A percentile compares a stretch with the other conserved stretches of the same genome.
These are phyloP conservation scores for Fusarium sarcochroum DNA, from an alignment of 2,329 filamentous ascomycete genomes.

Conservation along the genomic window DNA sequence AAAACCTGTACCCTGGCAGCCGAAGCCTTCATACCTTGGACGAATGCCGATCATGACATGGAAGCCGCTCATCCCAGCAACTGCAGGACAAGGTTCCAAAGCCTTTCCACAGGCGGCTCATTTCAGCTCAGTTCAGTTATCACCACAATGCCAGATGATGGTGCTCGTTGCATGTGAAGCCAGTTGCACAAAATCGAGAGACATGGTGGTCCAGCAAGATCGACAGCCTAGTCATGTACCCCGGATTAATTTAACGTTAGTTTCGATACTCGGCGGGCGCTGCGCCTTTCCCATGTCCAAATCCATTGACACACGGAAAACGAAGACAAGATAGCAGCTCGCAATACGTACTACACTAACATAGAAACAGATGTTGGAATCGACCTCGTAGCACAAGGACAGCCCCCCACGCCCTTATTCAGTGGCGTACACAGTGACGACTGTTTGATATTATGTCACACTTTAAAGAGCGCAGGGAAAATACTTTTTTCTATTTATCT, in stretches of 20 bases:
- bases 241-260: slow-evolving; percentile 40
- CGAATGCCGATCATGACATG: slow-evolving; percentile 27
- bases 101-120: background rate
- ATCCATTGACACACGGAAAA: slow-evolving; percentile 50
- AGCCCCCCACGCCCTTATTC: slow-evolving; percentile 26
- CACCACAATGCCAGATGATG: background rate
- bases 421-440: slow-evolving; percentile 29
- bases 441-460: slow-evolving; percentile 15
- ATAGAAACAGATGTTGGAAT: slow-evolving; percentile 23
- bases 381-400: slow-evolving; percentile 2
- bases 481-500: background rate
- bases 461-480: slow-evolving; percentile 8
- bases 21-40: slow-evolving; percentile 32
- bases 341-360: slow-evolving; percentile 13
- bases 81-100: background rate
- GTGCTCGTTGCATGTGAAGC: slow-evolving; percentile 1
- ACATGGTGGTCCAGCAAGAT: slow-evolving; percentile 29
- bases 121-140: background rate
- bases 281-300: slow-evolving; percentile 46
- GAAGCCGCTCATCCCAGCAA: slow-evolving; percentile 4
- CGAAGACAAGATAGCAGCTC: slow-evolving; percentile 41
- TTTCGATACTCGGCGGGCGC: slow-evolving; percentile 41
- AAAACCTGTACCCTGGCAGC: slow-evolving; percentile 12
- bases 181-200: slow-evolving; percentile 8
- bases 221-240: slow-evolving; percentile 46